Evolutionary conservation across 495 filamentous ascomycete genomes (phyloP).

Genomic region (Penicillium canariense): DNA sequence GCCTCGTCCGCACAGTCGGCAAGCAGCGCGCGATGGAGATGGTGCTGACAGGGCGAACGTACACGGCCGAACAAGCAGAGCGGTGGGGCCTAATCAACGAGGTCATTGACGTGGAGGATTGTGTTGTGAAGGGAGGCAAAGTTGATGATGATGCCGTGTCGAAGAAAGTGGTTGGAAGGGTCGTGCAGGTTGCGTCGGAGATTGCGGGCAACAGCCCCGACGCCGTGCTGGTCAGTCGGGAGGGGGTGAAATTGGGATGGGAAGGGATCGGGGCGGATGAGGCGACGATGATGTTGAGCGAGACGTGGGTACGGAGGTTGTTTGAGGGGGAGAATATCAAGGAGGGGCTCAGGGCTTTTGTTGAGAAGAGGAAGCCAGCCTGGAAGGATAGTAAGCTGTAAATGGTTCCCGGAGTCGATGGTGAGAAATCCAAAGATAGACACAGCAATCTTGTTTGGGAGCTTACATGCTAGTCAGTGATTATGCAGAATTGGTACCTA

Average conservation of each 20-base stretch:
- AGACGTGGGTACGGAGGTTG: slow-evolving; percentile 59
- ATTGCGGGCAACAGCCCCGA: slow-evolving; percentile 66
- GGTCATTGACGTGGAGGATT: slow-evolving; percentile 46
- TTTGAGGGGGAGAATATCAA: slow-evolving; percentile 72
- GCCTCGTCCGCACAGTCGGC: slow-evolving; percentile 65
- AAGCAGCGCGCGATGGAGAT: slow-evolving; percentile 73
- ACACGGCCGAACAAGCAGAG: slow-evolving; percentile 57
- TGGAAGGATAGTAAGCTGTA: slow-evolving; percentile 81
- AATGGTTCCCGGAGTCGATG: background rate
- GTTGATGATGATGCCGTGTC: slow-evolving; percentile 30
- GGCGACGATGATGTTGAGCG: slow-evolving; percentile 55
- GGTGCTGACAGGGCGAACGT: slow-evolving; percentile 62
- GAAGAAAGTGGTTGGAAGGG: slow-evolving; percentile 43
- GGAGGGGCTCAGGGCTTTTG: slow-evolving; percentile 78
- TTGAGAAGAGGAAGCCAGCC: slow-evolving; percentile 72
- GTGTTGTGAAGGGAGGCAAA: slow-evolving; percentile 25
- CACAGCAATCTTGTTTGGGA: background rate
- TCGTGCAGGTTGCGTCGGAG: slow-evolving; percentile 47
- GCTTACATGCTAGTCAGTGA: too few species aligned
- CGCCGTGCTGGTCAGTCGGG: slow-evolving; percentile 65
- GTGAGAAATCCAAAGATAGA: too few species aligned
- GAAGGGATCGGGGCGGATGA: slow-evolving; percentile 66
- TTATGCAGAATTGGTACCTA: too few species aligned
- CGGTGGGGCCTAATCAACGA: slow-evolving; percentile 71
- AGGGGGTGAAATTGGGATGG: slow-evolving; percentile 70